Evolutionary conservation across 192 early-diverging fungal genomes (phyloP).

Genomic region (Gaertneriomyces sp.): DNA sequence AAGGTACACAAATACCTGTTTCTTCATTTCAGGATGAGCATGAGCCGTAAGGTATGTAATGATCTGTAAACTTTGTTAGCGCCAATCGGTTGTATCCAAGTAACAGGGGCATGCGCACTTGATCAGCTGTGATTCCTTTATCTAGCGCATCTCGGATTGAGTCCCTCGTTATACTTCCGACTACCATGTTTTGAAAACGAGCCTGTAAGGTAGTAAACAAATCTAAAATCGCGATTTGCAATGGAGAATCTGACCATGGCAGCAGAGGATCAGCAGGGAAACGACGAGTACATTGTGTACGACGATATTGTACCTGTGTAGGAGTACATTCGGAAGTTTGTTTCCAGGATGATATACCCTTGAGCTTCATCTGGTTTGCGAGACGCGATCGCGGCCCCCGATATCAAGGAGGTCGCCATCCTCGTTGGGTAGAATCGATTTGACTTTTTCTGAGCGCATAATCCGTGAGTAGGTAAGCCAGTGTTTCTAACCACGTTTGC

Average conservation of each 20-base stretch:
- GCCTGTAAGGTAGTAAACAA: constrained; percentile 81
- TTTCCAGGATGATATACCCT: constrained; percentile 92
- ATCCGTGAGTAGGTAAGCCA: neutral
- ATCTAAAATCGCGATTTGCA: constrained; percentile 91
- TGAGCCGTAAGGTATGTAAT: constrained; percentile 84
- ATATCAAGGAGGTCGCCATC: constrained; percentile 87
- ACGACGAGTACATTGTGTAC: neutral
- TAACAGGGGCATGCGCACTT: constrained; percentile 45
- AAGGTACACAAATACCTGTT: constrained; percentile 38
- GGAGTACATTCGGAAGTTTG: constrained; percentile 92
- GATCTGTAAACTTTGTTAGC: constrained; percentile 51
- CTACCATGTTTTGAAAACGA: constrained; percentile 90
- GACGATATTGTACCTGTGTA: constrained; percentile 65
- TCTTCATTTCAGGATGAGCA: constrained; percentile 90
- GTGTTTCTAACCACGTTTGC: neutral
- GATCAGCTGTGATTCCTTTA: constrained; percentile 90
- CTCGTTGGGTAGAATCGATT: constrained; percentile 86
- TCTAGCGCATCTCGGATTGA: constrained; percentile 75
- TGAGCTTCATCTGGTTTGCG: constrained; percentile 35
- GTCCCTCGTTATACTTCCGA: constrained; percentile 81
- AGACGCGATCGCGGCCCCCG: constrained; percentile 56
- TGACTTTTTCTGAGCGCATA: constrained; percentile 48
- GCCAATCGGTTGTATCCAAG: neutral
- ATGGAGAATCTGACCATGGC: constrained; percentile 59
- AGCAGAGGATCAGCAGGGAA: neutral